Evolutionary conservation across 73 alveolate species (phyloP), one percentile per base, ranked within the genome.

Genomic region (Paramecium octaurelia): DNA sequence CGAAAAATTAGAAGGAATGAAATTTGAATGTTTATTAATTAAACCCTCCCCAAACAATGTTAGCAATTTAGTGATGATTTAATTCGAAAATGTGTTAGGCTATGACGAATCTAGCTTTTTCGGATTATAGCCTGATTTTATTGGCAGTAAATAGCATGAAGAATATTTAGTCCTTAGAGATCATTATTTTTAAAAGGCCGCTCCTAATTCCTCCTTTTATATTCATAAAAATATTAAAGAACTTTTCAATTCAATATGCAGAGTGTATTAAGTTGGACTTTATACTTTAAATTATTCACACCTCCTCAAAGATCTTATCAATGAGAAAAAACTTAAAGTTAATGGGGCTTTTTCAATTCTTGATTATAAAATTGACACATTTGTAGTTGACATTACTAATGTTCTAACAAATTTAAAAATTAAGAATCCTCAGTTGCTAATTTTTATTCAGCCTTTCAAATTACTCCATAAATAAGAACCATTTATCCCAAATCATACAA

Each of bases 141-240:
- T 64, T 27, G 50, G 84, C 12, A 64, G 84, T 64, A 64, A 64
- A 64, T 64, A 64, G 29, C 54, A 73, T 73, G 87, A 73, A 73
- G 87, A 73, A 36, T 73, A 73, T 38, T 2, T 36, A 35, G 57
- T 73, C 6, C n/a, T 73, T 1, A 73, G 87, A 73, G 59, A 73
- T 38, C 59, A 73, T 73, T 36, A 73, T 73, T 73, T 73, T 73
- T 73, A 73, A 73, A 14, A 14, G 16, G 60, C 46, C 8, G 18
- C 40, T 4, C 5, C 14, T 2, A 35, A 73, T 73, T 36, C 57
- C 4, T 20, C 57, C 14, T 36, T 73, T 73, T 73, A 73, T 73
- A 38, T 73, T 1, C 57, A 36, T 21, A 73, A 73, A 40, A 73
- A 73, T 35, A 36, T 73, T 12, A 73, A 73, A 73, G 87, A 73